These are phyloP conservation scores for Trichosporon sp. DNA, from an alignment of 1,284 basidiomycete genomes.

Conservation along the genomic window DNA sequence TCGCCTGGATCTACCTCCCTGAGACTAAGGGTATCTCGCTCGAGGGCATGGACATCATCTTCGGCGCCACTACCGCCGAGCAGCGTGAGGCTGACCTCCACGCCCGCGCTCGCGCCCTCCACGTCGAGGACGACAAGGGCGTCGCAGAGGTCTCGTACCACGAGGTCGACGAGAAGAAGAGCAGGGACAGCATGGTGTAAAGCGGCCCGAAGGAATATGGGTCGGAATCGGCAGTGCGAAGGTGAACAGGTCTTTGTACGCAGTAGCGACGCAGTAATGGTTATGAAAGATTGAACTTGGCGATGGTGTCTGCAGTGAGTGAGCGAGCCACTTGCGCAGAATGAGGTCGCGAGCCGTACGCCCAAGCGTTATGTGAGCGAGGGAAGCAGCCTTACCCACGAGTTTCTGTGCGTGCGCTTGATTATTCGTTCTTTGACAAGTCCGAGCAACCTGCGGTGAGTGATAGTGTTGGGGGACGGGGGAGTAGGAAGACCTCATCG, in stretches of 20 bases:
- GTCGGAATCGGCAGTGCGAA: not conserved
- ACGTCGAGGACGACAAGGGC: slow-evolving; percentile 30
- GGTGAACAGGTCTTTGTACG: not conserved
- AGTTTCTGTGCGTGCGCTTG: too few relatives aligned
- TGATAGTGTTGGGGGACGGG: too few relatives aligned
- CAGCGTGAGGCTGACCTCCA: slow-evolving; percentile 64
- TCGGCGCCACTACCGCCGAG: slow-evolving; percentile 67
- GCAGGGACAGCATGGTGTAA: slow-evolving; percentile 16
- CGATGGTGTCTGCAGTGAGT: not conserved
- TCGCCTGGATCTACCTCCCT: slow-evolving; percentile 60
- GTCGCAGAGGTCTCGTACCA: not conserved
- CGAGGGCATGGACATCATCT: slow-evolving; percentile 69
- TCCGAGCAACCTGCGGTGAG: too few relatives aligned
- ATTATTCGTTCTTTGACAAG: too few relatives aligned
- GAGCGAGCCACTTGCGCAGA: too few relatives aligned
- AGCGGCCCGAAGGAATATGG: not conserved
- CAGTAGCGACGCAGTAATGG: not conserved
- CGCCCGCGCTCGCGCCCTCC: slow-evolving; percentile 24
- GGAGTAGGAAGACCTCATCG: not conserved
- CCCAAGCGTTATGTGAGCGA: too few relatives aligned
- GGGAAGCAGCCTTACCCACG: too few relatives aligned
- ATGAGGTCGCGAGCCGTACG: too few relatives aligned
- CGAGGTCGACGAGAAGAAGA: slow-evolving; percentile 17
- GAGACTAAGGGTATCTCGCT: slow-evolving; percentile 74
- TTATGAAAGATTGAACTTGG: not conserved